Evolutionary conservation across 768 basidiomycete genomes (phyloP), one percentile per base, ranked within the genome.

Genomic region (Lactifluus rugatus): DNA sequence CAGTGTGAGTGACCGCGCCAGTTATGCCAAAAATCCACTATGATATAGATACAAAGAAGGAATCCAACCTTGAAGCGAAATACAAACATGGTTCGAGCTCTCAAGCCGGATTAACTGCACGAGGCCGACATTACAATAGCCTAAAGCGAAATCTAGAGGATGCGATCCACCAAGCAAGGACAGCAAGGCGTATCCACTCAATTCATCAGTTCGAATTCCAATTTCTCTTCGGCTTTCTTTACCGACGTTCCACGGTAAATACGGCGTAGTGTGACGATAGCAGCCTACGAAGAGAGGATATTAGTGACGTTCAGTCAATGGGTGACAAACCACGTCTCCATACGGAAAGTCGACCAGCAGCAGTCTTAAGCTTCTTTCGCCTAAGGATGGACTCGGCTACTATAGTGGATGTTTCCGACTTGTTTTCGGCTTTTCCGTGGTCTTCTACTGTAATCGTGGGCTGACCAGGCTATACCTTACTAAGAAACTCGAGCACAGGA

Each of bases 141-240:
- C 23, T 26, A 23, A 42, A 46, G 48, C 48, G 19, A 36, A 48
- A 49, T 36, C 17, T 5, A 19, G 42, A 45, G 41, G 42, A 31
- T 34, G 47, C n/a, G 17, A 32, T 55, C 53, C 25, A 42, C 23
- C 52, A 25, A 34, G 52, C 46, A 54, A 25, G 51, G 34, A 54
- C 17, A 37, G 39, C 28, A 6, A 19, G 21, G 41, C 23, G 32
- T 34, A 14, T 55, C 34, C 48, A 4, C 58, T 60, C 44, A 55
- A 31, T 60, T 60, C 26, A 54, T 49, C 53, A 50, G 26, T 9
- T 55, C 58, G 39, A 60, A 60, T n/a, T 46, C 32, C 26, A 60
- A 26, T 48, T 50, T 55, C 54, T 55, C 42, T 55, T 60, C 58
- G 53, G 52, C 26, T 51, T 60, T 48, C 42, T 50, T 55, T 48